These are phyloP conservation scores for Clitopilus passeckerianus DNA, from an alignment of 768 basidiomycete genomes.

Conservation along the genomic window DNA sequence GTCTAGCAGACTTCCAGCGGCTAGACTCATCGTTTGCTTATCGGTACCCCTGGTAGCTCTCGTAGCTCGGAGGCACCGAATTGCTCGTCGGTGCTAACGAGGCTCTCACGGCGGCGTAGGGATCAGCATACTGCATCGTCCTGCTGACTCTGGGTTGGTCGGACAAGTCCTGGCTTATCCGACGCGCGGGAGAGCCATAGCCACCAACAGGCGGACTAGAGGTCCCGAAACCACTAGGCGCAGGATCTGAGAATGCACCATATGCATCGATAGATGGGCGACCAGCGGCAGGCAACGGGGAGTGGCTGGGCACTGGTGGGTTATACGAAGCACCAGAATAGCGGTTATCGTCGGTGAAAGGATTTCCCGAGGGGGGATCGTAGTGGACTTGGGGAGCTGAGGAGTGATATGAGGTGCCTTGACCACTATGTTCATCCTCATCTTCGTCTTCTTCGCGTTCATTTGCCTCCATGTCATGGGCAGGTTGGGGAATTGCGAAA, in stretches of 20 bases:
- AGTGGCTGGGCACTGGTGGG: conserved; percentile 22
- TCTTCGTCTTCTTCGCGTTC: conserved; percentile 54
- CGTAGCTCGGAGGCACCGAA: conserved; percentile 45
- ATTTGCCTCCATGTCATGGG: conserved; percentile 41
- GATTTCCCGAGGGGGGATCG: conserved; percentile 28
- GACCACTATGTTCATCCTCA: conserved; percentile 21
- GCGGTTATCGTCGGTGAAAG: conserved; percentile 54
- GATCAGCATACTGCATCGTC: conserved; percentile 93
- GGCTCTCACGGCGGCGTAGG: conserved; percentile 78
- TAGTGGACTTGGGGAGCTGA: conserved; percentile 15
- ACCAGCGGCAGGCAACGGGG: conserved; percentile 23
- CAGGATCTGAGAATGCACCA: conserved; percentile 87
- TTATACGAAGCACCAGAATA: conserved; percentile 32
- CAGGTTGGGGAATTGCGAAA: conserved; percentile 57
- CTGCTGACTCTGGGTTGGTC: conserved; percentile 62
- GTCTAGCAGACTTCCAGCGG: not conserved
- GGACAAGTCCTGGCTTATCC: conserved; percentile 33
- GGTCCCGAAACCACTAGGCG: conserved; percentile 66
- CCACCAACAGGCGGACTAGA: conserved; percentile 54
- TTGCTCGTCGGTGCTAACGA: conserved; percentile 33
- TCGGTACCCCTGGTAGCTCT: conserved; percentile 47
- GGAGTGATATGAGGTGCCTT: conserved; percentile 29
- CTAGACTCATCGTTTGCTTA: conserved; percentile 15
- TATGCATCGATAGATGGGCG: conserved; percentile 83
- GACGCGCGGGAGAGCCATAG: conserved; percentile 27